Evolutionary conservation across 2,329 filamentous ascomycete species (phyloP), one percentile per base, ranked within the genome.

Genomic region (Trichoderma brevicompactum): DNA sequence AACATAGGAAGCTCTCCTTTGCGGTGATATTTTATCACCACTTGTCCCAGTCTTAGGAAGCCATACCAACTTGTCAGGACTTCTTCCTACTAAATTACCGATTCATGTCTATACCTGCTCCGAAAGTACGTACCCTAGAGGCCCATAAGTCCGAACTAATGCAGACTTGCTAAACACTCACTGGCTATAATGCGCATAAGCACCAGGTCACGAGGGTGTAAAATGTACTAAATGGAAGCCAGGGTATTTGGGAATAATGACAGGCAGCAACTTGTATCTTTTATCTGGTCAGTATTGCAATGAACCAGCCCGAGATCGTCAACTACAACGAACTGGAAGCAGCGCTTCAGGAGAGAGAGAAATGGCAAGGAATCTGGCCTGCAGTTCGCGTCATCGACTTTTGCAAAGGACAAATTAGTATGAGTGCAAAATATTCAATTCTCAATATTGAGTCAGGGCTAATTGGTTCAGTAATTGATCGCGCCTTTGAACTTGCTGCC

Each of bases 311-410:
- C n/a, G 52, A 41, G 41, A 17, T 55, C 4, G n/a, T 55, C 19
- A n/a, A 55, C 7, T 3, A 1, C 36, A 28, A 32, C 7, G 38
- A 41, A 15, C 19, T 55, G 19, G 52, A 55, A 41, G 52, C 5
- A 19, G 52, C 52, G 19, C 52, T 55, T 43, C 36, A 55, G 19
- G 52, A 55, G 28, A 55, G 52, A 13, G 52, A 55, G 8, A 17
- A 41, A n/a, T 55, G 52, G 52, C 52, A 55, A 28, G 52, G 52
- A 6, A 15, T 43, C 12, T 55, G 52, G 52, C 52, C 52, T 17
- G 13, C 52, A 41, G 38, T 55, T 15, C 52, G 52, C 19, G 38
- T 55, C 36, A 41, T 55, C 5, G 52, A 55, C 1, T 55, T 55
- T 32, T 13, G 28, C 15, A 36, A 28, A 6, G 52, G 52, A 19